Evolutionary conservation across 2,329 filamentous ascomycete genomes (phyloP), one percentile per base, ranked within the genome.

Genomic region (Pyricularia sp.): DNA sequence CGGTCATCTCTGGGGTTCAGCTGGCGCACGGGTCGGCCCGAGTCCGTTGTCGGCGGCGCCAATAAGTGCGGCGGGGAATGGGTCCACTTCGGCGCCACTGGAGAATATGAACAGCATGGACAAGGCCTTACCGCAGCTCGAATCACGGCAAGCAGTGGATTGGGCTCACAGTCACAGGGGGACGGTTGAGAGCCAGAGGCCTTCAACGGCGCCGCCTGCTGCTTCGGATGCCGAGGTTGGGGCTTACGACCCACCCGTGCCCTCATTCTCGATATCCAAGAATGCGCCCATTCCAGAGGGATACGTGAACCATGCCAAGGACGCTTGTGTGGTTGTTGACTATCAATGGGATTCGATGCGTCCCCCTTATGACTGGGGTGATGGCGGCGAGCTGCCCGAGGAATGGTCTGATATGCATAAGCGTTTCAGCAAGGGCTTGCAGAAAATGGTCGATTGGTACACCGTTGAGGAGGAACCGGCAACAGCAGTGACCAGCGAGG

Each of bases 381-480:
- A 93, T 74, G 94, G 94, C 11, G 95, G 94, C 58, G 86, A 90
- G 63, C 92, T 92, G 73, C 93, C 92, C 0, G 95, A 99, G 78
- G 95, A 98, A 79, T 99, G 95, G 95, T 91, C 92, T 33, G 84
- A 88, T 3, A 98, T 99, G 95, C 95, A 99, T 79, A 90, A 90
- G 76, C 87, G 95, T 26, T 97, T 98, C 75, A 86, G 93, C 55
- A 87, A 84, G 71, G 94, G 94, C 0, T 79, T 97, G 58, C 89
- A 92, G 72, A 87, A 88, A 64, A 86, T 97, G 81, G 82, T 97
- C 14, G 85, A 90, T 70, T 98, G 93, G 92, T 99, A 99, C 76
- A 84, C 76, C 74, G 88, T 78, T 71, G 82, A 79, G 9, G 83
- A 86, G 33, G 78, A 81, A 50, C 83, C 84, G 4, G 81, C 82